phyloP scores from a whole-genome alignment of 2,329 filamentous ascomycete genomes.

The Eutypa lata region DNA sequence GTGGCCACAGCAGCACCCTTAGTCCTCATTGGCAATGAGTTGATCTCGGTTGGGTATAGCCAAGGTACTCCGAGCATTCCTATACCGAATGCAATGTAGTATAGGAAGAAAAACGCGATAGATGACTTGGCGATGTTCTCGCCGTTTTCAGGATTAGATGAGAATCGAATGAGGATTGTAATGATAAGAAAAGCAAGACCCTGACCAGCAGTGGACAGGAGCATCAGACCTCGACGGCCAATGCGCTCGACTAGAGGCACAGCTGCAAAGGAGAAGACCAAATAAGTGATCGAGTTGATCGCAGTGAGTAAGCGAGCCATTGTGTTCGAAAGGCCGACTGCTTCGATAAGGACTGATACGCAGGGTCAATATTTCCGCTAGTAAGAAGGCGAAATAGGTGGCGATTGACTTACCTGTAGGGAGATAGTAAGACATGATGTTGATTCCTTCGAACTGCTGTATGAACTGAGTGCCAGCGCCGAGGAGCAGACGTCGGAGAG shows the following conservation, averaged over 20 bases:
- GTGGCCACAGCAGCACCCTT: slow-evolving; percentile 31
- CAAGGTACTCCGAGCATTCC: slow-evolving; percentile 19
- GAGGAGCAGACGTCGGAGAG: background rate
- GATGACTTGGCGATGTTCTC: slow-evolving; percentile 8
- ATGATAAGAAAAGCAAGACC: background rate
- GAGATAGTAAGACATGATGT: background rate
- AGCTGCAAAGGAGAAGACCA: background rate
- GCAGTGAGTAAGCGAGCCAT: background rate
- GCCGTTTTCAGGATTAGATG: background rate
- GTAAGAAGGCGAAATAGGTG: background rate
- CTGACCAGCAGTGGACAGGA: background rate
- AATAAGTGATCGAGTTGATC: background rate
- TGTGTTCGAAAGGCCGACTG: background rate
- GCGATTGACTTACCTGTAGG: background rate
- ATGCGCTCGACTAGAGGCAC: background rate
- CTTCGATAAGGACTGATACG: background rate
- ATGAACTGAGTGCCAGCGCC: background rate
- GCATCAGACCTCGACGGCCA: background rate
- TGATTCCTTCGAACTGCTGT: background rate
- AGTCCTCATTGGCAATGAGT: slow-evolving; percentile 28
- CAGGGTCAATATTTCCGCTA: background rate
- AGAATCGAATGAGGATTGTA: background rate
- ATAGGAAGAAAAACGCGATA: slow-evolving; percentile 28
- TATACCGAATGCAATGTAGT: slow-evolving; percentile 26
- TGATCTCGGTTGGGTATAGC: slow-evolving; percentile 34